Evolutionary conservation across 1,284 basidiomycete genomes (phyloP), one percentile per base, ranked within the genome.

Genomic region (Phellopilus nigrolimitatus): DNA sequence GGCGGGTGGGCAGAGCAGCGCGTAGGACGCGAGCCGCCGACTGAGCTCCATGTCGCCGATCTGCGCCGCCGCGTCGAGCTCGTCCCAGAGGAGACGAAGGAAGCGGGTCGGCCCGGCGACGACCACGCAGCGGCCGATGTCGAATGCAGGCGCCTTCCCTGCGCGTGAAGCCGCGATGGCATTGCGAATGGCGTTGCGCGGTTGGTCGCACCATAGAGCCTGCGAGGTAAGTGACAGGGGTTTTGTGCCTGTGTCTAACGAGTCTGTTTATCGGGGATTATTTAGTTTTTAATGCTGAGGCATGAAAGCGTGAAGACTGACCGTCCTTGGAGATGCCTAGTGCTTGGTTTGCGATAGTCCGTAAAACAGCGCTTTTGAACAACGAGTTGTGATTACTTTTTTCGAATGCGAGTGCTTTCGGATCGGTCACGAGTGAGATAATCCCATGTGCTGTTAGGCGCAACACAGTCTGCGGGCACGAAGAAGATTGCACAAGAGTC

Each of bases 381-480:
- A 61, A 63, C 47, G 46, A 61, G 31, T 54, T 66, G 61, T 54
- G 64, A 56, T 59, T 69, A 66, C 59, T 66, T 67, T 53, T 73
- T 27, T 59, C 68, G 24, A 51, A 51, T 19, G 41, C 41, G 21
- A 52, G 54, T 17, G 57, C 50, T 37, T 61, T 64, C 17, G 63
- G 59, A 34, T 67, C 63, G 4, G 71, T 66, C 19, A 86, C 63
- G n/a, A 81, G 62, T 6, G 73, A 66, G 43, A 82, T 61, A 10
- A 88, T 72, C 39, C 68, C 71, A 4, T 76, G 71, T 36, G 81
- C 80, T 56, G 83, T 84, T 7, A 91, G 71, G 17, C 74, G 71
- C 7, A 83, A 64, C 13, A 90, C 80, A 5, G 82, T 72, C 15
- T 68, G 74, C 1, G 88, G 88, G 60, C 84, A 87, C 0, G 75